Evolutionary conservation across 2,329 filamentous ascomycete genomes (phyloP), one percentile per base, ranked within the genome.

Genomic region (Sporothrix euskadiensis): DNA sequence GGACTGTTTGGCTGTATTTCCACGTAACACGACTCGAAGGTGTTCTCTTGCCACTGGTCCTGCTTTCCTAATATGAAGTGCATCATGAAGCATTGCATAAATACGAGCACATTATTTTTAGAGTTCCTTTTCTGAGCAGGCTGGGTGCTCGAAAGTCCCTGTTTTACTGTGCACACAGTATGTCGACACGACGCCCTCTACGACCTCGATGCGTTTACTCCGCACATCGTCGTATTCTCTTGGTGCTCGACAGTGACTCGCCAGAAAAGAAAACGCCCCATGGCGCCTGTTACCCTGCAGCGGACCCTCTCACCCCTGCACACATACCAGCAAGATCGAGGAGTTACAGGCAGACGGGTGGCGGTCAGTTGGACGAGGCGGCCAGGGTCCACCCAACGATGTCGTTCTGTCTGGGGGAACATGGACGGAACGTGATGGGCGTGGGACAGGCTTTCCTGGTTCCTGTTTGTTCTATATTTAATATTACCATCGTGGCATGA

Each of bases 281-380:
- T 41, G 61, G 61, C 61, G 61, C 41, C 44, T 68, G 63, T 49
- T 32, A n/a, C 63, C 63, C 39, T 66, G 61, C 44, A 26, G 41
- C 41, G 6, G 63, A 9, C 57, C 44, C 44, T 44, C 65, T 69
- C 16, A 30, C 47, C 68, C 68, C 49, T 69, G 65, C 44, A n/a
- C 66, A 69, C 66, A 41, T 54, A 41, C 66, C 44, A 35, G 30
- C 35, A 41, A 63, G 35, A 63, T 63, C 59, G 22, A 47, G 35
- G 59, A 4, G 22, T 49, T 32, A 22, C 5, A 68, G 41, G 14
- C 9, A 44, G 59, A 22, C 19, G n/a, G 59, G 35, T 5, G 35
- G 56, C 12, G 41, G 9, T 44, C 41, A 44, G 41, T 8, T 61
- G 30, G 14, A 19, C 14, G 56, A 61, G 26, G 56, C 30, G 56